Evolutionary conservation across 2,329 filamentous ascomycete species (phyloP).

Genomic region (Xylariomycetidae sp.): DNA sequence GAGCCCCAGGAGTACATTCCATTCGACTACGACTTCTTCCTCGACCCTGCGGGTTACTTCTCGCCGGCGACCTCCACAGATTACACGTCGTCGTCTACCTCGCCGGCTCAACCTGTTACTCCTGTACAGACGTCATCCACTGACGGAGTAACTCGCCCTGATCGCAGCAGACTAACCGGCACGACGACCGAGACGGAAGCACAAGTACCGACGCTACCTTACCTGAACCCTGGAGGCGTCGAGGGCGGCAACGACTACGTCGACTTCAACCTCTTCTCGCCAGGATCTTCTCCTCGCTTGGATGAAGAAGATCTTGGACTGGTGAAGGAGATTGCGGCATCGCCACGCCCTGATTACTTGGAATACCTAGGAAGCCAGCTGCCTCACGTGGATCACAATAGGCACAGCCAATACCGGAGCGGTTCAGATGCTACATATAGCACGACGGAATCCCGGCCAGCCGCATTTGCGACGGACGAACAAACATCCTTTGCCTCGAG

Average conservation of each 20-base stretch:
- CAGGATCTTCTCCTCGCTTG: slow-evolving; percentile 36
- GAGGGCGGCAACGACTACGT: slow-evolving; percentile 39
- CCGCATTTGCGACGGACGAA: too few species aligned
- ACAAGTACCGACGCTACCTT: slow-evolving; percentile 30
- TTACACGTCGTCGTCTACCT: slow-evolving; percentile 22
- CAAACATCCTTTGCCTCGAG: too few species aligned
- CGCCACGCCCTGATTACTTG: slow-evolving; percentile 5
- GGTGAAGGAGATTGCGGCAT: slow-evolving; percentile 19
- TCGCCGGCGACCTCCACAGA: slow-evolving; percentile 27
- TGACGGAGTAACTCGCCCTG: slow-evolving; percentile 5
- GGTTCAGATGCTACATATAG: not conserved
- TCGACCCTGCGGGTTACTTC: slow-evolving; percentile 35
- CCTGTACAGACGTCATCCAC: slow-evolving; percentile 12
- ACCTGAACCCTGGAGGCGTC: slow-evolving; percentile 30
- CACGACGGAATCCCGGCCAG: not conserved
- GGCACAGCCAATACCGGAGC: not conserved
- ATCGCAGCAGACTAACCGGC: slow-evolving; percentile 6
- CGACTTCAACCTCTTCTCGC: slow-evolving; percentile 53
- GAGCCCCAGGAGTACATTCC: slow-evolving; percentile 26
- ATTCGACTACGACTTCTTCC: slow-evolving; percentile 41
- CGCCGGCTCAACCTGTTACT: slow-evolving; percentile 28
- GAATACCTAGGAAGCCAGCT: slow-evolving; percentile 5
- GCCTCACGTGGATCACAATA: not conserved
- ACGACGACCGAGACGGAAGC: slow-evolving; percentile 6
- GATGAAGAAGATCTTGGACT: slow-evolving; percentile 42